These are phyloP conservation scores for Annulohypoxylon truncatum DNA, from an alignment of 2,329 filamentous ascomycete species.

Conservation along the genomic window DNA sequence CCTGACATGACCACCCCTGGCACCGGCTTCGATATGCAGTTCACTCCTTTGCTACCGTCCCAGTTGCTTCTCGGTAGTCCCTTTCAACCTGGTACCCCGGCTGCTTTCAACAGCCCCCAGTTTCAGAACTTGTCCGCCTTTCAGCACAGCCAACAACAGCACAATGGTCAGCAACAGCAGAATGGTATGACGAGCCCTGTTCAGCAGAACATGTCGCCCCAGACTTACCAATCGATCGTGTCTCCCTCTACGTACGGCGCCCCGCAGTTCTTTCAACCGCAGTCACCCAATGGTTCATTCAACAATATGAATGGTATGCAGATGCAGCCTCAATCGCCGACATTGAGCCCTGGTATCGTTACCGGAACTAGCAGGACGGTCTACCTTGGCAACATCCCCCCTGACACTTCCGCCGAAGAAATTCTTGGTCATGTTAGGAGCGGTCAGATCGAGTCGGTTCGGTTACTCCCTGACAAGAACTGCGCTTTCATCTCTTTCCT, in stretches of 20 bases:
- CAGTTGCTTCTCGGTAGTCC: slow-evolving; percentile 95
- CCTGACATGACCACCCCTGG: slow-evolving; percentile 84
- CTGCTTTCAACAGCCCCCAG: slow-evolving; percentile 88
- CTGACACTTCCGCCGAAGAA: slow-evolving; percentile 95
- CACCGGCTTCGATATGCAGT: slow-evolving; percentile 96
- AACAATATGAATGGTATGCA: slow-evolving; percentile 69
- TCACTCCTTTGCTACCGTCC: slow-evolving; percentile 93
- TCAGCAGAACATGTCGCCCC: slow-evolving; percentile 81
- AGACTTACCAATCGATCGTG: slow-evolving; percentile 85
- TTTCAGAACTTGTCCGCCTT: slow-evolving; percentile 88
- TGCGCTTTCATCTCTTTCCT: slow-evolving; percentile 99
- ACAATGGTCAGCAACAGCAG: slow-evolving; percentile 54
- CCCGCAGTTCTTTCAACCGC: slow-evolving; percentile 83
- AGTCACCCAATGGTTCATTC: slow-evolving; percentile 86
- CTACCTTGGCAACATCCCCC: slow-evolving; percentile 98
- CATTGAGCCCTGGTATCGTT: slow-evolving; percentile 81
- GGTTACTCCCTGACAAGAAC: slow-evolving; percentile 97
- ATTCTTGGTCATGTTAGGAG: slow-evolving; percentile 96
- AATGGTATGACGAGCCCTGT: slow-evolving; percentile 79
- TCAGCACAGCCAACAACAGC: slow-evolving; percentile 69
- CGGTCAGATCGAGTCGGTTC: slow-evolving; percentile 98
- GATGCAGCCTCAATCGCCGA: slow-evolving; percentile 76
- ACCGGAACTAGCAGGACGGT: slow-evolving; percentile 95
- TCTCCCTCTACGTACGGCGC: slow-evolving; percentile 86
- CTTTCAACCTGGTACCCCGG: slow-evolving; percentile 94